These are phyloP conservation scores for Sphenostylis stenocarpa DNA, from an alignment of 306 rosid genomes.

Conservation along the genomic window DNA sequence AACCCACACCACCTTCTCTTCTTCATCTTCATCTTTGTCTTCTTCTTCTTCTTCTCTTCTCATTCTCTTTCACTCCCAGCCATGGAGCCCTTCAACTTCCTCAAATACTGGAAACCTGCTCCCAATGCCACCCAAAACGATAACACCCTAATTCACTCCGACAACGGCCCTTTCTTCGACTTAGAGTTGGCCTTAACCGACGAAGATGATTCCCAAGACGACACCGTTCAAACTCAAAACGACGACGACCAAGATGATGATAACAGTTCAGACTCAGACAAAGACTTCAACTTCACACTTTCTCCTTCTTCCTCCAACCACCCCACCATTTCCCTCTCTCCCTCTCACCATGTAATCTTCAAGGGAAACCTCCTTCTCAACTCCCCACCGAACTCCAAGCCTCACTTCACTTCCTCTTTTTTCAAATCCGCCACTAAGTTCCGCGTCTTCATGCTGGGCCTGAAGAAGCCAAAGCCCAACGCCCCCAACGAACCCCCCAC, in stretches of 20 bases:
- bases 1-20: not conserved
- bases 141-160: constrained; percentile 31
- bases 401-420: constrained; percentile 55
- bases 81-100: constrained; percentile 89
- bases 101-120: constrained; percentile 70
- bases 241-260: not conserved
- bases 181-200: constrained; percentile 69
- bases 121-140: constrained; percentile 16
- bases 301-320: constrained; percentile 70
- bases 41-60: not conserved
- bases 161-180: constrained; percentile 85
- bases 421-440: constrained; percentile 87
- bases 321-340: constrained; percentile 53
- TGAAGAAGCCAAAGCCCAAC: constrained; percentile 63
- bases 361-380: constrained; percentile 56
- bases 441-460: constrained; percentile 72
- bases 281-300: constrained; percentile 68
- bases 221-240: constrained; percentile 6
- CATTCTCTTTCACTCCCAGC: constrained; percentile 53
- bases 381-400: constrained; percentile 58
- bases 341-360: constrained; percentile 60
- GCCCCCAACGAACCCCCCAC: constrained; percentile 33
- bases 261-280: not conserved
- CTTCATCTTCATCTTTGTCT: too few species aligned
- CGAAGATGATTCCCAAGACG: constrained; percentile 33